These are phyloP conservation scores for Holtermannia corniformis DNA, from an alignment of 768 basidiomycete genomes.

Conservation along the genomic window DNA sequence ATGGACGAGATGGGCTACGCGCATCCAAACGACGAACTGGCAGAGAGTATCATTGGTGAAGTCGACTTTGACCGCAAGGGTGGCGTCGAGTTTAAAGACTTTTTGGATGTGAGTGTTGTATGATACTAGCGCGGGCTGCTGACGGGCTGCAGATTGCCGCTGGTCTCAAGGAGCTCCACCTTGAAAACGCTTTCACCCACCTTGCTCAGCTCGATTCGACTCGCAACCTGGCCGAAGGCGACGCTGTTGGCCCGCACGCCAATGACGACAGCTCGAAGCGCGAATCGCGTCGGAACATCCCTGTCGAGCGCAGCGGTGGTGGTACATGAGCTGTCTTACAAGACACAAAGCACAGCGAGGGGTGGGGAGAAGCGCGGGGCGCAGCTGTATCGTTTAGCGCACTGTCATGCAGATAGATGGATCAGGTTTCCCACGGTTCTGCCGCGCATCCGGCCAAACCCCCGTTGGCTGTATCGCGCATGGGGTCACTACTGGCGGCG, in stretches of 20 bases:
- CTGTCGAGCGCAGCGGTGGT: constrained; percentile 52
- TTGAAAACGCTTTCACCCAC: constrained; percentile 41
- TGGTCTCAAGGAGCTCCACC: constrained; percentile 42
- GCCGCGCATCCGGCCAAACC: too few species aligned
- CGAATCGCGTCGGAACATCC: constrained; percentile 46
- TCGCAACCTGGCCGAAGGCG: constrained; percentile 38
- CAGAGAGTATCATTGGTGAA: constrained; percentile 40
- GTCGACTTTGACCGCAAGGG: constrained; percentile 44
- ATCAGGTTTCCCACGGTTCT: too few species aligned
- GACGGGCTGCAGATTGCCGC: constrained; percentile 39
- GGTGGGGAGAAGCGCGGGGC: too few species aligned
- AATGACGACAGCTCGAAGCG: constrained; percentile 27
- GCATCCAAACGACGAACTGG: constrained; percentile 31
- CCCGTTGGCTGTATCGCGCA: too few species aligned
- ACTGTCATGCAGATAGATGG: too few species aligned
- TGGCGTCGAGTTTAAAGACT: constrained; percentile 69
- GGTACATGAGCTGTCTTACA: constrained; percentile 44
- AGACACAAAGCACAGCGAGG: too few species aligned
- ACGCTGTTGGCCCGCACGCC: constrained; percentile 45
- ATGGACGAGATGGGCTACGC: constrained; percentile 65
- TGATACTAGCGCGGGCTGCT: not conserved
- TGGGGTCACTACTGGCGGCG: too few species aligned
- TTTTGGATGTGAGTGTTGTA: constrained; percentile 60
- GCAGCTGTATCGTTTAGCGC: too few species aligned
- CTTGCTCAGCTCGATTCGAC: constrained; percentile 32